Evolutionary conservation across 176 grass and related monocot species (phyloP).

Genomic region (Alloteropsis semialata): DNA sequence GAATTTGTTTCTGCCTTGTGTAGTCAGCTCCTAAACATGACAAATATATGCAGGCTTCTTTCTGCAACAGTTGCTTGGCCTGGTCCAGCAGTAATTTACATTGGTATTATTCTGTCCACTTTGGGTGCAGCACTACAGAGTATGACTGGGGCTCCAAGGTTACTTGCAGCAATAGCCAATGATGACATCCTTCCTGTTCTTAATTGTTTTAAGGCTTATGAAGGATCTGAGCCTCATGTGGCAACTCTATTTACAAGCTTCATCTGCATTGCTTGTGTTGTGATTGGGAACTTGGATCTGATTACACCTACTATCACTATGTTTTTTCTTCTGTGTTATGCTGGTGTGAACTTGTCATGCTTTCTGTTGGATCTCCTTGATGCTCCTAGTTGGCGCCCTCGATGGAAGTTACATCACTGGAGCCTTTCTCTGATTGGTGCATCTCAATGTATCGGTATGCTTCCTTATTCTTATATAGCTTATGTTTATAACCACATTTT

Average conservation of each 20-base stretch:
- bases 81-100: slow-evolving; percentile 73
- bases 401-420: slow-evolving; percentile 98
- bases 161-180: slow-evolving; percentile 94
- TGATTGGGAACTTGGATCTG: slow-evolving; percentile 90
- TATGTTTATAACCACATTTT: neutral
- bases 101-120: slow-evolving; percentile 85
- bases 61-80: slow-evolving; percentile 91
- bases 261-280: slow-evolving; percentile 82
- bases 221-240: slow-evolving; percentile 77
- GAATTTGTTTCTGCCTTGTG: neutral
- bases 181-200: slow-evolving; percentile 95
- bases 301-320: slow-evolving; percentile 97
- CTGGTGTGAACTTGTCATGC: slow-evolving; percentile 91
- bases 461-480: neutral
- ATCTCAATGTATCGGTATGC: slow-evolving; percentile 85
- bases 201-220: slow-evolving; percentile 82
- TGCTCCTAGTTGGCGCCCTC: slow-evolving; percentile 97
- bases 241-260: slow-evolving; percentile 92
- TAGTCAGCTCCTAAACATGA: neutral
- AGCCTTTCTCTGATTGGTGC: slow-evolving; percentile 87
- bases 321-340: slow-evolving; percentile 98
- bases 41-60: slow-evolving; percentile 66
- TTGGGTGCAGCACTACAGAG: slow-evolving; percentile 92
- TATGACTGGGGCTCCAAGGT: slow-evolving; percentile 83
- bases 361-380: slow-evolving; percentile 96